Percentiles rank a stretch among this genome's conserved stretches.
Conservation (phyloP, 2,329 filamentous ascomycete genomes). For the Dissoconium aciculare region DNA sequence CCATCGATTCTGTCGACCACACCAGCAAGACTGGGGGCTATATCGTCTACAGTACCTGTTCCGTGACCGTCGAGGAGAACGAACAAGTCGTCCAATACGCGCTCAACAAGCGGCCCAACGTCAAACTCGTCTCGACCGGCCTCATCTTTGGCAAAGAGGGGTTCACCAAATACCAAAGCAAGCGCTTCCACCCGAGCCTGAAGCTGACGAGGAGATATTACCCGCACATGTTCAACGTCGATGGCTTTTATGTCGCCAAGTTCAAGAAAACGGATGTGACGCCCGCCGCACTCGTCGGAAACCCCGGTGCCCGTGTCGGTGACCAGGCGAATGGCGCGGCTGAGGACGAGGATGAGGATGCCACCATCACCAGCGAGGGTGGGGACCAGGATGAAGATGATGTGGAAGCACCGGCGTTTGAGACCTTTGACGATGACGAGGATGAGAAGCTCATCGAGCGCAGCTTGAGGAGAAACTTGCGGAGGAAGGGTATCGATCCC, state of each 20-base stretch:
- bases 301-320: conserved; percentile 20
- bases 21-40: conserved; percentile 84
- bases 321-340: conserved; percentile 20
- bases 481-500: conserved; percentile 35
- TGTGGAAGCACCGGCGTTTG: conserved; percentile 30
- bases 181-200: conserved; percentile 76
- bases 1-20: conserved; percentile 91
- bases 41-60: conserved; percentile 93
- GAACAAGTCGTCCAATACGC: conserved; percentile 91
- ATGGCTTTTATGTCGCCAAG: conserved; percentile 97
- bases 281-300: conserved; percentile 40
- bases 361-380: conserved; percentile 25
- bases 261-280: conserved; percentile 83
- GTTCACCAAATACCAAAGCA: conserved; percentile 80
- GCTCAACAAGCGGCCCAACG: conserved; percentile 78
- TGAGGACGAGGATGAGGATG: conserved; percentile 42
- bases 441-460: conserved; percentile 34
- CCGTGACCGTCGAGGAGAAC: conserved; percentile 85
- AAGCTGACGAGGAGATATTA: conserved; percentile 75
- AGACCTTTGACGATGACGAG: conserved; percentile 37
- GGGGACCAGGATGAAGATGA: conserved; percentile 40
- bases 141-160: conserved; percentile 83
- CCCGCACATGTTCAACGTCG: conserved; percentile 84
- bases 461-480: conserved; percentile 28
- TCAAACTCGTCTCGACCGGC: conserved; percentile 82